A percentile compares a stretch with the other conserved stretches of the same genome.
Evolutionary conservation across 2,329 filamentous ascomycete species (phyloP).

Genomic region (Magnaporthiopsis rhizophila): DNA sequence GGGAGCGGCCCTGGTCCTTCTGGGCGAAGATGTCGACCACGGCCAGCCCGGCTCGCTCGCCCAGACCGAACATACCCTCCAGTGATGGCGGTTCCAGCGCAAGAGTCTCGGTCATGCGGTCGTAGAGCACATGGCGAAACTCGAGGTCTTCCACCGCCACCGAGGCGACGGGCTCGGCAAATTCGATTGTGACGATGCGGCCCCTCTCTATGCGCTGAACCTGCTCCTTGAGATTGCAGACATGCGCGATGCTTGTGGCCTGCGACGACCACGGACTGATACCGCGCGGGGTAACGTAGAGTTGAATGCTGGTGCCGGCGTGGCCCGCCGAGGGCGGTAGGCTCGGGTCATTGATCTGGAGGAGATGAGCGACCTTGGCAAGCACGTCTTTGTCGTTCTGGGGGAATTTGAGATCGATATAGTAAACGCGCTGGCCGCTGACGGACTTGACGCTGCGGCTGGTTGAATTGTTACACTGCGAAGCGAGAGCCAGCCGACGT

Average conservation of each 20-base stretch:
- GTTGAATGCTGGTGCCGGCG: conserved; percentile 37
- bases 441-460: conserved; percentile 35
- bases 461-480: conserved; percentile 4
- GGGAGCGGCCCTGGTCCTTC: conserved; percentile 42
- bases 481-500: not conserved
- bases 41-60: conserved; percentile 52
- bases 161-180: conserved; percentile 41
- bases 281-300: conserved; percentile 70
- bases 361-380: conserved; percentile 37
- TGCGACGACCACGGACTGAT: conserved; percentile 98
- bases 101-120: conserved; percentile 92
- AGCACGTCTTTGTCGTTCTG: conserved; percentile 27
- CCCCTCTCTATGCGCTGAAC: conserved; percentile 81
- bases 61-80: conserved; percentile 70
- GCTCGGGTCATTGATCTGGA: conserved; percentile 29
- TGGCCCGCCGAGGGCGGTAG: conserved; percentile 21
- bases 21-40: conserved; percentile 64
- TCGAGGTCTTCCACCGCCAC: conserved; percentile 40
- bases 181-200: conserved; percentile 63
- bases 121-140: conserved; percentile 68
- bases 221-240: conserved; percentile 68
- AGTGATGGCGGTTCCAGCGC: conserved; percentile 59
- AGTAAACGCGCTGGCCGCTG: conserved; percentile 55
- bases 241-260: conserved; percentile 86
- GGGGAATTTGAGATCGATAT: conserved; percentile 49